phyloP scores from a whole-genome alignment of 257 asterid genomes.

The Osmanthus fragrans region DNA sequence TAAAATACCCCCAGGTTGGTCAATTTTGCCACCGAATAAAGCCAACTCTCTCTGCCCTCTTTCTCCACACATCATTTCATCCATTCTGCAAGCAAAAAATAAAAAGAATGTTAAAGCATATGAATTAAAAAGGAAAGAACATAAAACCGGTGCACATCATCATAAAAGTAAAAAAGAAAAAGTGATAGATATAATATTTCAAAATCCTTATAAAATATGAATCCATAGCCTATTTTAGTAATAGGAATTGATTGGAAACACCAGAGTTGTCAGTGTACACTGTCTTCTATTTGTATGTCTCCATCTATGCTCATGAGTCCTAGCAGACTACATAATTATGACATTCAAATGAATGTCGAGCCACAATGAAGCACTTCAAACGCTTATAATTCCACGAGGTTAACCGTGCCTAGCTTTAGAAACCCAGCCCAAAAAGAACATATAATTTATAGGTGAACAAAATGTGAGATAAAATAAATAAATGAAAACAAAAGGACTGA shows the following conservation, averaged over 20 bases:
- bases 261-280: neutral
- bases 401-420: slow-evolving; percentile 23
- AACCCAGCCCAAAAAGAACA: slow-evolving; percentile 24
- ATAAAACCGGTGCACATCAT: neutral
- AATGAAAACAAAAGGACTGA: slow-evolving; percentile 25
- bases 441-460: slow-evolving; percentile 22
- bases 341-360: neutral
- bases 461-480: slow-evolving; percentile 16
- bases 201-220: neutral
- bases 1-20: slow-evolving; percentile 42
- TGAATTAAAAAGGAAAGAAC: neutral
- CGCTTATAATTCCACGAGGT: slow-evolving; percentile 11
- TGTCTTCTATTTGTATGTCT: slow-evolving; percentile 17
- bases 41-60: slow-evolving; percentile 73
- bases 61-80: slow-evolving; percentile 84
- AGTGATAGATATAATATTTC: neutral
- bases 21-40: slow-evolving; percentile 50
- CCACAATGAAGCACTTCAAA: slow-evolving; percentile 11
- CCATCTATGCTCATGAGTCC: neutral
- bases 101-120: slow-evolving; percentile 1
- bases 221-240: neutral
- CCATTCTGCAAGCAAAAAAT: slow-evolving; percentile 67
- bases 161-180: neutral
- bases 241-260: neutral
- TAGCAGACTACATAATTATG: neutral